phyloP scores from a whole-genome alignment of 208 protist species.

The Leishmania martiniquensis region DNA sequence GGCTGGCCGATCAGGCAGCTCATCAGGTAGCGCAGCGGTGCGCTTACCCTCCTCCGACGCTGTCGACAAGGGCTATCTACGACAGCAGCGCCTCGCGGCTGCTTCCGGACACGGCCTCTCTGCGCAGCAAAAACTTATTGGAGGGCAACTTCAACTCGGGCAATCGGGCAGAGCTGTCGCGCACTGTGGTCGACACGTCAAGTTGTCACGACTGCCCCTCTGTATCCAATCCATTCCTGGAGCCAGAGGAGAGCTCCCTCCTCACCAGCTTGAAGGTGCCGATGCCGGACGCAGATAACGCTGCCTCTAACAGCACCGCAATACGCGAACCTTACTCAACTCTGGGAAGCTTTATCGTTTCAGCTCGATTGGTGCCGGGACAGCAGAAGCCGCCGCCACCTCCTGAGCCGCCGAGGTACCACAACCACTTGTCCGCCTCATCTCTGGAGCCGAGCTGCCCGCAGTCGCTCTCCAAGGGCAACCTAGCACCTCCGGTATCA shows the following conservation, averaged over 20 bases:
- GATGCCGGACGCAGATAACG: neutral
- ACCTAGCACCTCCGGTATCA: neutral
- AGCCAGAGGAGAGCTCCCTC: neutral
- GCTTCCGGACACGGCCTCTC: neutral
- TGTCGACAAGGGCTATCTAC: neutral
- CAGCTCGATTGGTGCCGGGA: neutral
- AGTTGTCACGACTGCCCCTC: neutral
- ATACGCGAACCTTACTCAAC: neutral
- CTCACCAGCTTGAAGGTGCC: neutral
- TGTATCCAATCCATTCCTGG: constrained; percentile 21
- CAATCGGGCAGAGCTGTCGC: neutral
- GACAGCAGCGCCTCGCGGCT: neutral
- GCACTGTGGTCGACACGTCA: neutral
- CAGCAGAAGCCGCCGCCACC: neutral
- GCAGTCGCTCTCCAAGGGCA: neutral
- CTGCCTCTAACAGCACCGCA: neutral
- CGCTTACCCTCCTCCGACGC: neutral
- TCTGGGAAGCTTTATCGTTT: neutral
- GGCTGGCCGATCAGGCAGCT: neutral
- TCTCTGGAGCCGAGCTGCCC: constrained; percentile 11
- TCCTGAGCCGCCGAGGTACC: neutral
- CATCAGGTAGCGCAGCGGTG: neutral
- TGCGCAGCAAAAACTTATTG: neutral
- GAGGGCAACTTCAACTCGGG: neutral
- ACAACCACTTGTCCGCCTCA: constrained; percentile 5